Conservation (phyloP, 495 filamentous ascomycete species). For the Hyaloscypha variabilis region DNA sequence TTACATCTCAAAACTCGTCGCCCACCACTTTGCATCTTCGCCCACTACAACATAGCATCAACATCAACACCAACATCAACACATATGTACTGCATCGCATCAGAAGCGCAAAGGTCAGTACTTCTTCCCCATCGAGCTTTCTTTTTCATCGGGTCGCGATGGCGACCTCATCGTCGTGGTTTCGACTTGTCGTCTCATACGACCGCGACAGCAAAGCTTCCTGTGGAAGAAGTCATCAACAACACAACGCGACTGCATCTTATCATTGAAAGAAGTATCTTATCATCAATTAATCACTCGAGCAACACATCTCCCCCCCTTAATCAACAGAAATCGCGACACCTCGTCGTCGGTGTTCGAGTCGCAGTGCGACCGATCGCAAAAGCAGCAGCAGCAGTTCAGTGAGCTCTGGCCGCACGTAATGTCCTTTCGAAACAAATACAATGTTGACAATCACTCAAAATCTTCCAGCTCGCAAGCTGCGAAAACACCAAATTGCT, state of each 20-base stretch:
- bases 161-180: background rate
- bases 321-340: too few relatives aligned
- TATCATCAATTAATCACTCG: background rate
- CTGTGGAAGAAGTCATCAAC: background rate
- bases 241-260: background rate
- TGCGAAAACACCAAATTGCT: background rate
- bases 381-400: too few relatives aligned
- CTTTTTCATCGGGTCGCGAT: background rate
- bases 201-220: too few relatives aligned
- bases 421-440: too few relatives aligned
- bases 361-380: too few relatives aligned
- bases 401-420: too few relatives aligned
- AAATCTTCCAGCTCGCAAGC: background rate
- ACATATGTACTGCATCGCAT: background rate
- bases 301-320: background rate
- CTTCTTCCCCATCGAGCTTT: background rate
- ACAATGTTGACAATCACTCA: too few relatives aligned
- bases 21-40: background rate
- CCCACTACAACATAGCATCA: background rate
- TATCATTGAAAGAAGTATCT: background rate
- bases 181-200: too few relatives aligned
- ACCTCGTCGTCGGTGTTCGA: too few relatives aligned
- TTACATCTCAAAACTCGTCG: background rate
- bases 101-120: background rate
- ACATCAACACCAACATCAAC: background rate